phyloP scores from a whole-genome alignment of 768 basidiomycete genomes.

The Suillus bovinus region DNA sequence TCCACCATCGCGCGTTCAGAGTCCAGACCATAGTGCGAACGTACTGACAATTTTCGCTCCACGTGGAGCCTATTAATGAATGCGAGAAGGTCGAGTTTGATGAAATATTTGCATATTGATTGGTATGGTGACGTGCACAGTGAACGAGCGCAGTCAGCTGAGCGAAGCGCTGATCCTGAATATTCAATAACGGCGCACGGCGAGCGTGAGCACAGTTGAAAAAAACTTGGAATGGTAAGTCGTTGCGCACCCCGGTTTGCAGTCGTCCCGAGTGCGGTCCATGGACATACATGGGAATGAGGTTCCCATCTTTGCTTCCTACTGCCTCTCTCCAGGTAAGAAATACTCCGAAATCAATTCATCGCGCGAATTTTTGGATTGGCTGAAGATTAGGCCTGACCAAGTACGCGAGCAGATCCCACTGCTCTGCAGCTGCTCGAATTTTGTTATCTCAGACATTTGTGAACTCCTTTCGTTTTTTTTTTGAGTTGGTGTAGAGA shows the following conservation, averaged over 20 bases:
- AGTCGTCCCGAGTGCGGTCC: not conserved
- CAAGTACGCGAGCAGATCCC: too few species aligned
- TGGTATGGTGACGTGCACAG: slow-evolving; percentile 26
- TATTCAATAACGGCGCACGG: slow-evolving; percentile 24
- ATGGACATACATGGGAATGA: slow-evolving; percentile 7
- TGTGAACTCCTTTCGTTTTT: not conserved
- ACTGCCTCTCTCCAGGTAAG: slow-evolving; percentile 53
- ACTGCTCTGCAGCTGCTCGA: too few species aligned
- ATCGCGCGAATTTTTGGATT: slow-evolving; percentile 45
- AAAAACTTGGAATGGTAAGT: not conserved
- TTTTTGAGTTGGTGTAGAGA: not conserved
- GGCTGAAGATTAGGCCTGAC: too few species aligned
- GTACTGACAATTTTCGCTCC: slow-evolving; percentile 43
- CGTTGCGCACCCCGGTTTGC: not conserved
- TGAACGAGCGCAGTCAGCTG: slow-evolving; percentile 31
- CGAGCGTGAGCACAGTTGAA: not conserved
- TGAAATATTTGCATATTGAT: slow-evolving; percentile 33
- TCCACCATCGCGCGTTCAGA: slow-evolving; percentile 46
- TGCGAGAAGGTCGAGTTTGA: slow-evolving; percentile 31
- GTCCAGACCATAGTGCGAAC: slow-evolving; percentile 60
- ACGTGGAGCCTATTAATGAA: slow-evolving; percentile 42
- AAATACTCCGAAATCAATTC: slow-evolving; percentile 28
- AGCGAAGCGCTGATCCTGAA: slow-evolving; percentile 22
- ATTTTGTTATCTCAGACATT: not conserved
- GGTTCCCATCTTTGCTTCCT: slow-evolving; percentile 3